phyloP scores from a whole-genome alignment of 1,284 basidiomycete genomes.

The Phellopilus nigrolimitatus region DNA sequence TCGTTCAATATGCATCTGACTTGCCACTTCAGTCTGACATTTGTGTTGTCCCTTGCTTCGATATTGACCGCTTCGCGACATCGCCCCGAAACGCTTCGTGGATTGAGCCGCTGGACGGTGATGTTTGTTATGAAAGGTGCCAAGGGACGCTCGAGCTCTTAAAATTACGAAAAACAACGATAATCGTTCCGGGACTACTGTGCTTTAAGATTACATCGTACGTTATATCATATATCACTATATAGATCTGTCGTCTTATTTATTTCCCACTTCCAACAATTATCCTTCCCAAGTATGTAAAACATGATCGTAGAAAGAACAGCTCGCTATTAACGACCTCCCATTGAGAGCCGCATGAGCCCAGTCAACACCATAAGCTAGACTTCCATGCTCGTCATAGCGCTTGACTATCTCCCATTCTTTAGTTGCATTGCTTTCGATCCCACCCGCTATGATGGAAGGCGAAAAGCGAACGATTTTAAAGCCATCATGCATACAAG shows the following conservation, averaged over 20 bases:
- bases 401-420: constrained; percentile 45
- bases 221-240: too few species aligned
- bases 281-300: constrained; percentile 79
- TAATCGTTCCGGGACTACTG: too few species aligned
- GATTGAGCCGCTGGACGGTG: constrained; percentile 65
- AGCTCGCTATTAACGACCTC: constrained; percentile 72
- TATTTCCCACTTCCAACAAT: constrained; percentile 1
- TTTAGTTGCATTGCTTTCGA: constrained; percentile 22
- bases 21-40: constrained; percentile 34
- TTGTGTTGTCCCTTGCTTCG: constrained; percentile 57
- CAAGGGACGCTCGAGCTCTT: constrained; percentile 19
- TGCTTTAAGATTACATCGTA: too few species aligned
- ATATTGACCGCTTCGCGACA: constrained; percentile 61
- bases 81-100: constrained; percentile 57
- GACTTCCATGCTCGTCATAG: constrained; percentile 76
- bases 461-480: constrained; percentile 62
- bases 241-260: too few species aligned
- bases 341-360: constrained; percentile 41
- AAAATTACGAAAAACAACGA: too few species aligned
- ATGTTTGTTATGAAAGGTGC: constrained; percentile 60
- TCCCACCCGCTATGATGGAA: constrained; percentile 16
- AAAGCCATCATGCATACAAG: constrained; percentile 97
- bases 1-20: constrained; percentile 25
- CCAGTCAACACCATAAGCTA: constrained; percentile 98
- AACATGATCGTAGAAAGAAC: constrained; percentile 94